Base-by-base conservation (phyloP, 768 basidiomycete species). In the Sporobolomyces roseus region DNA sequence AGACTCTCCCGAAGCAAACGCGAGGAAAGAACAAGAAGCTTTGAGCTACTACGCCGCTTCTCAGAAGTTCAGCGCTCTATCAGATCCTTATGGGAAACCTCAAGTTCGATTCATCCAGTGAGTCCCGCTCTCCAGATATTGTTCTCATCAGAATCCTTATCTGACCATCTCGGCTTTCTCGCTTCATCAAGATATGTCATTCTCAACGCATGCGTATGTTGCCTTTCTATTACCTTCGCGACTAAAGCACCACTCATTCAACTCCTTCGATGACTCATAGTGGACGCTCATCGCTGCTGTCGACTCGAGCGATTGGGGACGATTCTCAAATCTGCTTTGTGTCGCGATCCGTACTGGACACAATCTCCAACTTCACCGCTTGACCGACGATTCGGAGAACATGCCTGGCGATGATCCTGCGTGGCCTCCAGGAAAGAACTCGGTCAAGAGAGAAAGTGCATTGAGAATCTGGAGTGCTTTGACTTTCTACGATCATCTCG, bases 391-490 rank as follows among this genome's bases (percentile, higher is more conserved):
- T 36, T 63, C 50, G 4, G 71, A 72, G 23, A 9, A 32, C 17
- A 68, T 68, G 66, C 71, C 71, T 33, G 59, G 52, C 2, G 64
- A 21, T 55, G 58, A 60, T 60, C 58, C 58, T 10, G 58, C 58
- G 2, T 66, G 63, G 61, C 71, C 71, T n/a, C 60, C 66, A 2
- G 71, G 71, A 12, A 72, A 72, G 60, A 72, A 72, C 61, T 51
- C 66, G 1, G 45, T 72, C 35, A 72, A 72, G 46, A 53, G 71
- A 6, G 63, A 72, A 27, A 51, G 45, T 7, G 71, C 66, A 0
- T 38, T 72, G 6, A 53, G 66, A 0, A 30, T 72, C 7, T 70
- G 64, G 64, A 41, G 38, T 4, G 38, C 52, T n/a, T 30, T 72
- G 1, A 25, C 35, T 5, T 65, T 65, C 51, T 69, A 64, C 46